Conservation (phyloP, 106 monocot genomes). For the Allium sativum region DNA sequence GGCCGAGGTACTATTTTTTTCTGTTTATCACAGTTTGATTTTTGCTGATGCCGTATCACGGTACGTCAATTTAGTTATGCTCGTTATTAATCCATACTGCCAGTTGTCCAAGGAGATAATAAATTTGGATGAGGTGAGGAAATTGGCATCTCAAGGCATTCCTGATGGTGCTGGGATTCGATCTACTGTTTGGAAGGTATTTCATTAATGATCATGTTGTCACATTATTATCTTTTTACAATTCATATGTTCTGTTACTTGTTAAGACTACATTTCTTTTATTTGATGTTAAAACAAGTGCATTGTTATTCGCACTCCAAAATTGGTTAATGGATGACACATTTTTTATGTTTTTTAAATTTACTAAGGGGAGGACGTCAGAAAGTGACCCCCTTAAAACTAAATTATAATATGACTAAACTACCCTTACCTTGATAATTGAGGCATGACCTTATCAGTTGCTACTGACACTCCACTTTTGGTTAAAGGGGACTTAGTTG, state of each 20-base stretch:
- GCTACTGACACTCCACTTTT: too few species aligned
- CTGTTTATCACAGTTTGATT: not conserved
- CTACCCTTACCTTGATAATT: too few species aligned
- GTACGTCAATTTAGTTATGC: not conserved
- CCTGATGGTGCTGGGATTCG: slow-evolving; percentile 72
- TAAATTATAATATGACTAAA: too few species aligned
- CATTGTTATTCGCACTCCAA: too few species aligned
- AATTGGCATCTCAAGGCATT: slow-evolving; percentile 61
- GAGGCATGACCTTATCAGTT: too few species aligned
- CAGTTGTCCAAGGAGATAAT: slow-evolving; percentile 70
- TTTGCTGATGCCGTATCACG: not conserved
- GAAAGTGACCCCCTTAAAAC: too few species aligned
- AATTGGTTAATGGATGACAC: too few species aligned
- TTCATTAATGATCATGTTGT: not conserved
- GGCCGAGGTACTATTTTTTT: slow-evolving; percentile 28
- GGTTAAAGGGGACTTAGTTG: too few species aligned
- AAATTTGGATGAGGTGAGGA: slow-evolving; percentile 51
- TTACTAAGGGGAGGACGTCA: too few species aligned
- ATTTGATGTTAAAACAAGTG: not conserved
- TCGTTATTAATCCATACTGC: not conserved
- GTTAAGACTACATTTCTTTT: not conserved
- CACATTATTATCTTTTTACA: not conserved
- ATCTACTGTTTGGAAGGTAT: slow-evolving; percentile 81
- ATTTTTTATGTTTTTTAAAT: too few species aligned
- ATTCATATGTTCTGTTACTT: not conserved